Evolutionary conservation across 2,329 filamentous ascomycete genomes (phyloP).

Genomic region (Monilinia laxa): DNA sequence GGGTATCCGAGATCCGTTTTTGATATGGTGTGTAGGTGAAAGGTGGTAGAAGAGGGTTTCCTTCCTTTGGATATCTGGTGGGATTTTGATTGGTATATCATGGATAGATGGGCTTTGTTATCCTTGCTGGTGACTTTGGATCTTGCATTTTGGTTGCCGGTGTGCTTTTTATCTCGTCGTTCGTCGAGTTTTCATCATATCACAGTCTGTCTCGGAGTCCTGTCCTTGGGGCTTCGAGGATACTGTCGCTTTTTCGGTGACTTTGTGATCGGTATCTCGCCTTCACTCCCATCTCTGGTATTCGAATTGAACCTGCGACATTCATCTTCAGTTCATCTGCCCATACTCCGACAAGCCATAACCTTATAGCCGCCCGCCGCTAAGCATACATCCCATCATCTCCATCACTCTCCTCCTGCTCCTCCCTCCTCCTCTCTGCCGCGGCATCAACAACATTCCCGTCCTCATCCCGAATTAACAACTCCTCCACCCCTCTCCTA

Average conservation of each 20-base stretch:
- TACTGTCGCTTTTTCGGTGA: background rate
- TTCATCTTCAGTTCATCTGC: background rate
- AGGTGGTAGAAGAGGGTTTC: too few species aligned
- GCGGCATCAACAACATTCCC: conserved; percentile 44
- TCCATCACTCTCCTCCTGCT: conserved; percentile 53
- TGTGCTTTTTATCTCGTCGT: background rate
- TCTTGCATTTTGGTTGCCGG: background rate
- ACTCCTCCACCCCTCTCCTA: conserved; percentile 46
- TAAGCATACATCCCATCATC: conserved; percentile 50
- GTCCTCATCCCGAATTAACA: conserved; percentile 38
- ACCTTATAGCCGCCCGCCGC: background rate
- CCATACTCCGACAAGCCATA: background rate
- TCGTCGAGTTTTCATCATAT: background rate
- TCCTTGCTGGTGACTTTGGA: background rate
- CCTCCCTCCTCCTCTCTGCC: conserved; percentile 16
- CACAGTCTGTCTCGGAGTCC: background rate
- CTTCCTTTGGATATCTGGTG: too few species aligned
- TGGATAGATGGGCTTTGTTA: background rate
- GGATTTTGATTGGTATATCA: too few species aligned
- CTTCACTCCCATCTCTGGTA: background rate
- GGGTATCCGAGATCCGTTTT: too few species aligned
- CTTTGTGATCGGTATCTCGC: background rate
- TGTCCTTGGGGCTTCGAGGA: background rate
- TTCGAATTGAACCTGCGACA: background rate
- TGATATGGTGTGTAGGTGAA: too few species aligned